Evolutionary conservation across 2,329 filamentous ascomycete genomes (phyloP), one percentile per base, ranked within the genome.

Genomic region (Aspergillus texensis): DNA sequence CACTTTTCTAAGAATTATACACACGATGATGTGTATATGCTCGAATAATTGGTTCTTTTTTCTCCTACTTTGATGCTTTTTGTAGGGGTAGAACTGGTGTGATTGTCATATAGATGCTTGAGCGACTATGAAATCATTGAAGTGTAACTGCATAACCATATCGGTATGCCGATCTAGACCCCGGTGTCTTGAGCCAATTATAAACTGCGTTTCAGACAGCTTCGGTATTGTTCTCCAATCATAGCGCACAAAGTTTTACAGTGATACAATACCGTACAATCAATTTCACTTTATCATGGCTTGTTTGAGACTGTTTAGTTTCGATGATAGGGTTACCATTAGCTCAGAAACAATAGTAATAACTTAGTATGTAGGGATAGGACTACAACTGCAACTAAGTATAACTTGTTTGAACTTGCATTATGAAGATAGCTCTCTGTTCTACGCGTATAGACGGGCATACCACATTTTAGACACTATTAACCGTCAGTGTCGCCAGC

Each of bases 171-270:
- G 26, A 62, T 39, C 19, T 6, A 39, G 2, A n/a, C 8, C 26
- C 57, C 65, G 65, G 65, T 36, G 14, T 0, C 19, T 4, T 8
- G 0, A 36, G 1, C 62, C 65, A 67, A 65, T 67, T 5, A 53
- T 12, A 62, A 6, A 14, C 2, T 12, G 12, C 6, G 1, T 19
- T 3, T 0, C 6, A 34, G 6, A n/a, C n/a, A 48, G 39, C 12
- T 30, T 9, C 58, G 58, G 58, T 14, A 6, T 1, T 1, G 2
- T 32, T 26, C 26, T 43, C 58, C 58, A 60, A 60, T 46, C 6
- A 32, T 4, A 55, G 3, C 10, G 1, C 21, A 26, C 1, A 9
- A 2, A 9, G 5, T 8, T 24, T 24, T 39, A 12, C 32, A 26
- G n/a, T 9, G n/a, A 55, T 39, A 55, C 52, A 24, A 6, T 1